Evolutionary conservation across 1,284 basidiomycete species (phyloP).

Genomic region (Fomitopsis palustris): DNA sequence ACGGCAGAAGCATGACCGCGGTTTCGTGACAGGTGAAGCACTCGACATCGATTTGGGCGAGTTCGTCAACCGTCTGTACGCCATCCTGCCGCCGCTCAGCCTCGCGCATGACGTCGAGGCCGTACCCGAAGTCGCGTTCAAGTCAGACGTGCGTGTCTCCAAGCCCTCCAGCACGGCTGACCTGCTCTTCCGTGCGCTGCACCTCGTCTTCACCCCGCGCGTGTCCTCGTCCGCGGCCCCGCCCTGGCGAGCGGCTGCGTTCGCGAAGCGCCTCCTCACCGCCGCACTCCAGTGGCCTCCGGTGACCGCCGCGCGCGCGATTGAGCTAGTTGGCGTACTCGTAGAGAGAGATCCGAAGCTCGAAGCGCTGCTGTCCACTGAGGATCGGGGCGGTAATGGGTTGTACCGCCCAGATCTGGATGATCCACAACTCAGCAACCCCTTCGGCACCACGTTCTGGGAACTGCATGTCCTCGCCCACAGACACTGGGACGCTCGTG

Average conservation of each 20-base stretch:
- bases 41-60: conserved; percentile 94
- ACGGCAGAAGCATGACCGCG: conserved; percentile 2
- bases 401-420: conserved; percentile 80
- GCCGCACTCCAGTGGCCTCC: conserved; percentile 82
- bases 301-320: conserved; percentile 54
- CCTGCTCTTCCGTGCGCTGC: conserved; percentile 84
- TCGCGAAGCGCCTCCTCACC: conserved; percentile 85
- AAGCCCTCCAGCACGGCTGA: conserved; percentile 48
- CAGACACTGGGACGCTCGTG: conserved; percentile 58
- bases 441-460: conserved; percentile 70
- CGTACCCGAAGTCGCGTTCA: conserved; percentile 22
- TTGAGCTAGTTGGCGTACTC: conserved; percentile 73
- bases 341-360: conserved; percentile 78
- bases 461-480: conserved; percentile 58
- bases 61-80: conserved; percentile 79
- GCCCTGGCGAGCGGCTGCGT: conserved; percentile 83
- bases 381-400: conserved; percentile 77
- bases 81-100: conserved; percentile 61
- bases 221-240: conserved; percentile 54
- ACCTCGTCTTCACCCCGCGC: conserved; percentile 73
- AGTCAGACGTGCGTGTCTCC: conserved; percentile 20
- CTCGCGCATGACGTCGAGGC: conserved; percentile 49
- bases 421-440: conserved; percentile 80
- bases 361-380: conserved; percentile 81
- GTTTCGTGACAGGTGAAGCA: conserved; percentile 69